phyloP scores from a whole-genome alignment of 164 flowering plant species.

The Aristolochia contorta region DNA sequence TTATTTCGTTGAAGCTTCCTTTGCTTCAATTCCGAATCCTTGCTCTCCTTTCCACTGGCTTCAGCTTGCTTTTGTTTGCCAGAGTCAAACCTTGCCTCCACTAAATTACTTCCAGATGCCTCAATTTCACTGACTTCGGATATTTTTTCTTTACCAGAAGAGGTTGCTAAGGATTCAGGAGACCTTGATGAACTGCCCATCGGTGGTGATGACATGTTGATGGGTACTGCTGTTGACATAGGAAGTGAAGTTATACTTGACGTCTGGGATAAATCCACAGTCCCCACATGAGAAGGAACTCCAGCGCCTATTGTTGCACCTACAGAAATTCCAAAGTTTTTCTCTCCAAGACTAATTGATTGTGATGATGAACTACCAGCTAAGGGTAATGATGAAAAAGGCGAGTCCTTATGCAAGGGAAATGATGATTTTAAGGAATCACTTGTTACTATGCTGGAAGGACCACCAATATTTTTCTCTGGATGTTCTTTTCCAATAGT shows the following conservation, averaged over 20 bases:
- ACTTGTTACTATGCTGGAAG: constrained; percentile 1
- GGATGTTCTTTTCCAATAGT: too few species aligned
- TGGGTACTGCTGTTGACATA: background rate
- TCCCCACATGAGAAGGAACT: constrained; percentile 12
- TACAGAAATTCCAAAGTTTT: too few species aligned
- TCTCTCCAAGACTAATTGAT: background rate
- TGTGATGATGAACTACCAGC: constrained; percentile 3
- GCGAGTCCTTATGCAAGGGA: background rate
- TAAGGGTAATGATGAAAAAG: constrained; percentile 3
- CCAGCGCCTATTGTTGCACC: background rate
- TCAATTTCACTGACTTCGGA: constrained; percentile 9
- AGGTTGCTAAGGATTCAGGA: constrained; percentile 24
- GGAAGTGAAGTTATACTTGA: constrained; percentile 1
- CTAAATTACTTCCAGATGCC: background rate
- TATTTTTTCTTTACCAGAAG: constrained; percentile 17
- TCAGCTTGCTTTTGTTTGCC: constrained; percentile 12
- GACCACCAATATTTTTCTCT: too few species aligned
- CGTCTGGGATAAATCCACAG: constrained; percentile 19
- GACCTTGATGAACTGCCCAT: constrained; percentile 4
- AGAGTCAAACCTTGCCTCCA: constrained; percentile 15
- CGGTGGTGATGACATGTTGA: background rate
- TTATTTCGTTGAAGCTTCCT: constrained; percentile 52
- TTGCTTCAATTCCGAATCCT: constrained; percentile 37
- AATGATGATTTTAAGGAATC: constrained; percentile 6
- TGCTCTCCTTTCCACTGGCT: constrained; percentile 23